These are phyloP conservation scores for Senna siamea DNA, from an alignment of 306 rosid genomes.

Conservation along the genomic window DNA sequence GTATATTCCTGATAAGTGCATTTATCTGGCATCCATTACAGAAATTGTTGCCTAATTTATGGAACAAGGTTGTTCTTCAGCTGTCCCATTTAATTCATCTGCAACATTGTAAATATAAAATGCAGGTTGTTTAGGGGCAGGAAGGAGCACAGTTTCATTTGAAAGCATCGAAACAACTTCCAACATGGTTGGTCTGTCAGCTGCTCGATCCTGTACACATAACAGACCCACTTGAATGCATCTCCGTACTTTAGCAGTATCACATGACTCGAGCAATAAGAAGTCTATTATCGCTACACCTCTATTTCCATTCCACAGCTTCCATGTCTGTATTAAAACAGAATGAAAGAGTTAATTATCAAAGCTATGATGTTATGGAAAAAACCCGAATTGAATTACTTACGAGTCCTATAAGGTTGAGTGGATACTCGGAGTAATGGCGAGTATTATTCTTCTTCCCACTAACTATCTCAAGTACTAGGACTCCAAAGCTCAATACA, in stretches of 20 bases:
- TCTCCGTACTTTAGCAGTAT: background rate
- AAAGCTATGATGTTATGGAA: background rate
- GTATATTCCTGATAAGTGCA: too few species aligned
- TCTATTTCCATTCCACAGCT: slow-evolving; percentile 17
- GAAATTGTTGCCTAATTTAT: slow-evolving; percentile 27
- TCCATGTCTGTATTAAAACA: slow-evolving; percentile 4
- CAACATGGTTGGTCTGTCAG: slow-evolving; percentile 26
- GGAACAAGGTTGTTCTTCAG: background rate
- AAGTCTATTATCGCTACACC: slow-evolving; percentile 1
- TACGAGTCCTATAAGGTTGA: slow-evolving; percentile 32
- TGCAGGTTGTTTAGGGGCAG: slow-evolving; percentile 31
- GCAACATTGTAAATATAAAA: background rate
- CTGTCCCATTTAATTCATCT: background rate
- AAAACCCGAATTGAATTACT: slow-evolving; percentile 14
- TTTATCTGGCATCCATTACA: slow-evolving; percentile 14
- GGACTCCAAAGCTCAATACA: slow-evolving; percentile 43
- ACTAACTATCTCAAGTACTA: slow-evolving; percentile 32
- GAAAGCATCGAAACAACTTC: slow-evolving; percentile 21
- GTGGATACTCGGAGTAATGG: background rate
- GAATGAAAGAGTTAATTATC: too few species aligned
- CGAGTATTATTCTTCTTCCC: slow-evolving; percentile 14
- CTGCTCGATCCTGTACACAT: slow-evolving; percentile 24
- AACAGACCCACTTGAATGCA: slow-evolving; percentile 26
- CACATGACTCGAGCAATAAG: background rate
- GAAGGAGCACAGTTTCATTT: slow-evolving; percentile 8